phyloP scores from a whole-genome alignment of 2,329 filamentous ascomycete genomes.

The Talaromyces sp. region DNA sequence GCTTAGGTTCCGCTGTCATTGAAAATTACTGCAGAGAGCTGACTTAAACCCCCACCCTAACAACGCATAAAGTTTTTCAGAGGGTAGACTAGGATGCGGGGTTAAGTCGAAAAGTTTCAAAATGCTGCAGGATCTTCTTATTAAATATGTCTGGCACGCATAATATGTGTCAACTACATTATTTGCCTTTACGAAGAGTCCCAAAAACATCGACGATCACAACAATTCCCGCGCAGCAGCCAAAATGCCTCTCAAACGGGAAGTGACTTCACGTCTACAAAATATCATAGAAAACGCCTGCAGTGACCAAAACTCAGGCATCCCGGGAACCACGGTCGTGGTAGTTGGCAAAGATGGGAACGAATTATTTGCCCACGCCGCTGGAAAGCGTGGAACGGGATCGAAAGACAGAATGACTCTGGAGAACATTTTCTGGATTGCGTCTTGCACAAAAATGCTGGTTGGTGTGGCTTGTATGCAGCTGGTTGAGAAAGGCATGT shows the following conservation, averaged over 20 bases:
- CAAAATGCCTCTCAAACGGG: not conserved
- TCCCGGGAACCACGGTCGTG: not conserved
- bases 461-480: constrained; percentile 52
- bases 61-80: too few relatives aligned
- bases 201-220: too few relatives aligned
- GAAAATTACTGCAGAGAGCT: too few relatives aligned
- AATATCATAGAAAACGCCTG: not conserved
- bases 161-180: too few relatives aligned
- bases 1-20: not conserved
- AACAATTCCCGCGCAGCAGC: not conserved
- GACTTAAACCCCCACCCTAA: too few relatives aligned
- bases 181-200: too few relatives aligned
- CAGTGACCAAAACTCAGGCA: not conserved
- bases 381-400: not conserved
- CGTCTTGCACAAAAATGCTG: constrained; percentile 55
- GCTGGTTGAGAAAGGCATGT: constrained; percentile 47
- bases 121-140: too few relatives aligned
- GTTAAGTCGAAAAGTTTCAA: too few relatives aligned
- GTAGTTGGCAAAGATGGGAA: not conserved
- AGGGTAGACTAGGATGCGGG: too few relatives aligned
- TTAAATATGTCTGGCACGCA: too few relatives aligned
- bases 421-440: constrained; percentile 62
- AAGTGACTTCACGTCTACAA: not conserved
- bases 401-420: not conserved
- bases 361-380: constrained; percentile 2